phyloP scores from a whole-genome alignment of 192 early-diverging fungal species.

The Coemansia sp. region DNA sequence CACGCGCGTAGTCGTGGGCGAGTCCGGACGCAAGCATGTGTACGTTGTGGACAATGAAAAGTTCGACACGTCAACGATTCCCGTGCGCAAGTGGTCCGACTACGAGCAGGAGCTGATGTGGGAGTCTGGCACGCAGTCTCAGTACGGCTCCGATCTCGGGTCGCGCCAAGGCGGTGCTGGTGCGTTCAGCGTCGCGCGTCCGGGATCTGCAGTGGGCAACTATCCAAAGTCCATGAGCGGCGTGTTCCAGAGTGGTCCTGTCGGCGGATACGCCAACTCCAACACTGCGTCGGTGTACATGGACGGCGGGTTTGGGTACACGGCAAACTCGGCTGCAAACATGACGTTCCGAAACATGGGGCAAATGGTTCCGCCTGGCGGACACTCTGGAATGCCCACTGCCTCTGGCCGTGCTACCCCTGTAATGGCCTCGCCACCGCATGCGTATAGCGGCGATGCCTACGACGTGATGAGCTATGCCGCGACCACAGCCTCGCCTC shows the following conservation, averaged over 20 bases:
- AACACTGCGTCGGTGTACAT: slow-evolving; percentile 48
- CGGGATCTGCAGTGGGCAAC: slow-evolving; percentile 46
- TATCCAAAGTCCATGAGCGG: slow-evolving; percentile 43
- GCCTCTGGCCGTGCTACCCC: slow-evolving; percentile 31
- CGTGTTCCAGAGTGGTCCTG: slow-evolving; percentile 15
- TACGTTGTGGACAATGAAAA: slow-evolving; percentile 66
- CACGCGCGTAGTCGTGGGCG: slow-evolving; percentile 87
- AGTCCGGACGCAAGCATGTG: slow-evolving; percentile 69
- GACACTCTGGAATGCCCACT: slow-evolving; percentile 9
- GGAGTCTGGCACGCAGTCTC: slow-evolving; percentile 58
- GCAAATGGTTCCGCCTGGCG: slow-evolving; percentile 16
- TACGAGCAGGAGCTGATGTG: slow-evolving; percentile 73
- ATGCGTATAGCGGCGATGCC: slow-evolving; percentile 38
- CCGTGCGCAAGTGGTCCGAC: slow-evolving; percentile 77
- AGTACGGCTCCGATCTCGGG: slow-evolving; percentile 40
- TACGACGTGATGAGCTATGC: slow-evolving; percentile 48
- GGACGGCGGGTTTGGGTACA: slow-evolving; percentile 41
- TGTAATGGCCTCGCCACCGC: slow-evolving; percentile 26
- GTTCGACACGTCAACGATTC: slow-evolving; percentile 75
- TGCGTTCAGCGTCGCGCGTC: slow-evolving; percentile 31
- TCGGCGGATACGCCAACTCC: slow-evolving; percentile 26
- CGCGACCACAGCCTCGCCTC: slow-evolving; percentile 18
- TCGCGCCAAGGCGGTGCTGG: slow-evolving; percentile 26
- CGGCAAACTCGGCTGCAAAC: slow-evolving; percentile 37
- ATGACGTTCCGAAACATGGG: slow-evolving; percentile 29